Evolutionary conservation across 805 yeast species (phyloP), one percentile per base, ranked within the genome.

Genomic region (Soucietia sequanensis): DNA sequence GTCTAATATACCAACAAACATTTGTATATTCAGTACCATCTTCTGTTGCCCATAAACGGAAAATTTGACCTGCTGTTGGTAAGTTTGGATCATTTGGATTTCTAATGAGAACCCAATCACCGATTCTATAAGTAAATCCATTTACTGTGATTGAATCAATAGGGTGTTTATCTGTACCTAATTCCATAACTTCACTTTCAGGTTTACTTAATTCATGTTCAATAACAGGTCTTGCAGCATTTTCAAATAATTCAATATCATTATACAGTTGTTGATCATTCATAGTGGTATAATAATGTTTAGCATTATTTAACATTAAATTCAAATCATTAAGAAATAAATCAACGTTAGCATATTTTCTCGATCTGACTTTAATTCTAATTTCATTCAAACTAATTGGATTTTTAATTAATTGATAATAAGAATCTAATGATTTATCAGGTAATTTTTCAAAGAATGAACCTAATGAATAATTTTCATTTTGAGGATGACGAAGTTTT

Each of bases 1-100:
- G 96, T 48, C 98, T 79, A 53, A 87, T 84, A 62, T 91, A 93
- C 99, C 98, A 93, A 68, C 98, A 93, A 25, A 87, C 95, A 56
- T 93, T 91, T 54, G 90, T 76, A 80, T 90, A 90, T 41, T 82
- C 76, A 50, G 81, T 80, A 7, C 78, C 77, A 36, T 90, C 95
- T 44, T 89, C 95, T n/a, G 78, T 72, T 40, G 81, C 78, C 99
- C 99, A 93, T 42, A 93, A 76, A 51, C 96, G 76, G 66, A 91
- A 93, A 19, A 93, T 77, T 61, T 93, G 99, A 11, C 95, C 96
- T 23, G 89, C 86, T 14, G 90, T 90, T 11, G 99, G 98, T 57
- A 86, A 85, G 19, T 81, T 73, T 2, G 84, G 80, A 60, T 91
- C 97, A 58, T 89, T 90, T 13, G 89, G 88, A 55, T 93, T 93